These are phyloP conservation scores for Pigoraptor vietnamica DNA, from an alignment of 78 protist genomes.

Conservation along the genomic window DNA sequence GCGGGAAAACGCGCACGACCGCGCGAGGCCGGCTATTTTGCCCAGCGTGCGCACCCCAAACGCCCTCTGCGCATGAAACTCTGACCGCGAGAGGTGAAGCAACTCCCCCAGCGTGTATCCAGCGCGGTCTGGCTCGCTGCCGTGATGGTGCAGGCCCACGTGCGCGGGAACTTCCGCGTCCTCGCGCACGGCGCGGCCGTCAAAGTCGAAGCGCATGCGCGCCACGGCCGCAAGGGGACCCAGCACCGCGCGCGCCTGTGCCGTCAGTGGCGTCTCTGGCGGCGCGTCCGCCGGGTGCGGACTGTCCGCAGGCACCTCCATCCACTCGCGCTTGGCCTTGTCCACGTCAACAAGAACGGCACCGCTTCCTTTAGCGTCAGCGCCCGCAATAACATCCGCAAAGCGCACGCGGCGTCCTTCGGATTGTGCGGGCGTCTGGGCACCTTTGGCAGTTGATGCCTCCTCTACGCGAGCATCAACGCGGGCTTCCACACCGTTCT, in stretches of 20 bases:
- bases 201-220: not conserved
- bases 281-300: not conserved
- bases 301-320: not conserved
- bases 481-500: no score
- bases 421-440: no score
- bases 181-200: not conserved
- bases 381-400: no score
- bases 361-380: no score
- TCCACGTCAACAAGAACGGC: not conserved
- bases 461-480: no score
- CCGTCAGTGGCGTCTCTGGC: not conserved
- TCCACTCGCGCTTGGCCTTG: not conserved
- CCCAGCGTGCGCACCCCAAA: not conserved
- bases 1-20: not conserved
- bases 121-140: not conserved
- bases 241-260: not conserved
- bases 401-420: no score
- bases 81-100: not conserved
- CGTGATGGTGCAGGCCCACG: slow-evolving; percentile 6
- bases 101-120: not conserved
- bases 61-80: not conserved
- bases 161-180: not conserved
- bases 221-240: not conserved
- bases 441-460: no score
- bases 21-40: not conserved